Percentiles rank a stretch among this genome's conserved stretches.
These are phyloP conservation scores for Fusarium fujikuroi DNA, from an alignment of 2,329 filamentous ascomycete species.

Conservation along the genomic window DNA sequence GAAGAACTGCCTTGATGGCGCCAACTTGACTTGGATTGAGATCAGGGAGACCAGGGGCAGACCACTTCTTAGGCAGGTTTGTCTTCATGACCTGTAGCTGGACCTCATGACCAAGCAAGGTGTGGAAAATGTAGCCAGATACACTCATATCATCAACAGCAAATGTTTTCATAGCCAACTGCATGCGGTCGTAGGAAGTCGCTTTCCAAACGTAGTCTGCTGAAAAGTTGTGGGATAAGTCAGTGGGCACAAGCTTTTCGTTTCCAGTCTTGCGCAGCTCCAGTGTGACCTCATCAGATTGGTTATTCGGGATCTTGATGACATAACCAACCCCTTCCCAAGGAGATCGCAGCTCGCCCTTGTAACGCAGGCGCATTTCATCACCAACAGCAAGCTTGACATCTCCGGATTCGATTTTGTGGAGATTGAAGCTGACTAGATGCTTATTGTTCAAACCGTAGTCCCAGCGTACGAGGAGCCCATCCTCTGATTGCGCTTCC, in stretches of 20 bases:
- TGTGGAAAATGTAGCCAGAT: slow-evolving; percentile 98
- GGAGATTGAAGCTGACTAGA: slow-evolving; percentile 91
- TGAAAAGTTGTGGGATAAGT: slow-evolving; percentile 97
- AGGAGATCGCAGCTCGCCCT: slow-evolving; percentile 87
- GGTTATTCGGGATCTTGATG: slow-evolving; percentile 99
- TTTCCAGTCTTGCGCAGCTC: slow-evolving; percentile 94
- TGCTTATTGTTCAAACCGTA: slow-evolving; percentile 97
- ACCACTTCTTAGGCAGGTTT: slow-evolving; percentile 95
- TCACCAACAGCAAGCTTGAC: slow-evolving; percentile 98
- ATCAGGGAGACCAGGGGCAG: slow-evolving; percentile 91
- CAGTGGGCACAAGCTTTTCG: slow-evolving; percentile 94
- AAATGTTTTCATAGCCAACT: slow-evolving; percentile 98
- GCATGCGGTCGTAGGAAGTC: slow-evolving; percentile 99
- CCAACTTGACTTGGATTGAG: slow-evolving; percentile 96
- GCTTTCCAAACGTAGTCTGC: slow-evolving; percentile 99
- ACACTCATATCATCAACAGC: slow-evolving; percentile 98
- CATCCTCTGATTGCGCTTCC: slow-evolving; percentile 96
- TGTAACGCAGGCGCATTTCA: slow-evolving; percentile 98
- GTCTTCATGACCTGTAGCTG: slow-evolving; percentile 95
- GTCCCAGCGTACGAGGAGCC: slow-evolving; percentile 94
- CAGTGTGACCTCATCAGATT: slow-evolving; percentile 96
- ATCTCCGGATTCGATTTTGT: slow-evolving; percentile 96
- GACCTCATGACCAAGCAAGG: slow-evolving; percentile 93
- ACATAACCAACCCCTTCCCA: slow-evolving; percentile 99
- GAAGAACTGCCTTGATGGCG: slow-evolving; percentile 93